Percentiles rank a stretch among this genome's conserved stretches.
phyloP scores from a whole-genome alignment of 768 basidiomycete species.

The Cantharellus anzutake region DNA sequence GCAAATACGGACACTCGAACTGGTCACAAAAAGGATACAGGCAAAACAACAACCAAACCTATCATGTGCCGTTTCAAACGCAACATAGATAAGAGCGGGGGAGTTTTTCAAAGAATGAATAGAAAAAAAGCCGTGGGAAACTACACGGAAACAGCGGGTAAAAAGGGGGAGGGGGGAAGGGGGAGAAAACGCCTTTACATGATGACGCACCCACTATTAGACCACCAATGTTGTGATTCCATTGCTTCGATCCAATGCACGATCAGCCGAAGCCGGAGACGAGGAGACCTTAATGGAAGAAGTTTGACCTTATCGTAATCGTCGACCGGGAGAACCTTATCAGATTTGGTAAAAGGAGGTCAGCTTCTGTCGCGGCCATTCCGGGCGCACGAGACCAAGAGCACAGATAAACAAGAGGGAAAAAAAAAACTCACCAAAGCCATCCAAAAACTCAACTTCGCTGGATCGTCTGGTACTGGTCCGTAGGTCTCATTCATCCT shows the following conservation, averaged over 20 bases:
- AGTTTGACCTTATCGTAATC: slow-evolving; percentile 78
- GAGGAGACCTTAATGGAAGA: slow-evolving; percentile 57
- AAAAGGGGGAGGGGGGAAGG: not conserved
- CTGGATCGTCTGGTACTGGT: slow-evolving; percentile 52
- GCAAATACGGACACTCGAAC: no score
- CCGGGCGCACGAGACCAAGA: not conserved
- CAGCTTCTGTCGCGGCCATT: not conserved
- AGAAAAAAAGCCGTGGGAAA: no score
- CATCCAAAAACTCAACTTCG: slow-evolving; percentile 76
- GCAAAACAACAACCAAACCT: no score
- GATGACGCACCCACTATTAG: slow-evolving; percentile 11
- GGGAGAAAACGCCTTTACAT: slow-evolving; percentile 2
- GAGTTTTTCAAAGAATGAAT: no score
- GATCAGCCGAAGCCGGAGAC: slow-evolving; percentile 64
- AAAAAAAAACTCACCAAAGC: slow-evolving; percentile 32
- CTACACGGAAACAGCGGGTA: no score
- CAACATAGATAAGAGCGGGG: no score
- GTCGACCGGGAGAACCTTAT: slow-evolving; percentile 64
- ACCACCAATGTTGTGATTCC: slow-evolving; percentile 32
- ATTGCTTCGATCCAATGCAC: slow-evolving; percentile 89
- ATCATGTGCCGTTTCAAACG: no score
- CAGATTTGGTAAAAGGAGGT: not conserved
- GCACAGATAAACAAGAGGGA: not conserved
- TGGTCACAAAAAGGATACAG: no score
- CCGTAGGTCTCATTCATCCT: slow-evolving; percentile 65